Base-by-base conservation (phyloP, 2,329 filamentous ascomycete genomes). In the Cytospora schulzeri region DNA sequence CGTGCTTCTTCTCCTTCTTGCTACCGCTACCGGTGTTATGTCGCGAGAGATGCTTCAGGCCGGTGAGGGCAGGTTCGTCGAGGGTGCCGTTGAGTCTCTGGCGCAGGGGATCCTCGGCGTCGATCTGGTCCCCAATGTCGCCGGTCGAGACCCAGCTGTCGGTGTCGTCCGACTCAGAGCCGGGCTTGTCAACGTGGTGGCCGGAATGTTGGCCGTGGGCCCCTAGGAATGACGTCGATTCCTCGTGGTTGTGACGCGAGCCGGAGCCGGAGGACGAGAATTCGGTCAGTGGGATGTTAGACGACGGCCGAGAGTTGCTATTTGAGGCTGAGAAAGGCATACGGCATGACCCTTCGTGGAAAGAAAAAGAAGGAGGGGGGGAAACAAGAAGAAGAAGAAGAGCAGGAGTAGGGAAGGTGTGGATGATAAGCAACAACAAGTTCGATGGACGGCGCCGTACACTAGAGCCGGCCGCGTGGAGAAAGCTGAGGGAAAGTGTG, bases 51-150 rank as follows among this genome's bases (percentile, higher is more conserved):
- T 80, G 81, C 71, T 81, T 79, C 68, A 72, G 78, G 71, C 79
- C 79, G 57, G 82, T 81, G 71, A 88, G 80, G 62, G 84, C 79
- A 71, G 87, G 84, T 72, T 83, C 85, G 76, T 91, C 87, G 65
- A 90, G 78, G 70, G 88, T 88, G 71, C 87, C 81, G 73, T 83
- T 83, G 66, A 94, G 82, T 72, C 86, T 88, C 71, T 88, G 85
- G 71, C 86, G 88, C 70, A 96, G 83, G 66, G 92, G 91, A 76
- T 97, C 92, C 78, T 94, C 88, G 73, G 88, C 88, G 81, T 91
- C 89, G 71, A 93, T 84, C 83, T 96, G 94, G 80, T 97, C 94
- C 73, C 92, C 92, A 72, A 98, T 87, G 78, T 98, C 95, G 74
- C 93, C 94, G 53, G 94, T 97, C 77, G 97, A 93, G 74, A 91